phyloP scores from a whole-genome alignment of 164 flowering plant genomes.

The Kalanchoe fedtschenkoi region DNA sequence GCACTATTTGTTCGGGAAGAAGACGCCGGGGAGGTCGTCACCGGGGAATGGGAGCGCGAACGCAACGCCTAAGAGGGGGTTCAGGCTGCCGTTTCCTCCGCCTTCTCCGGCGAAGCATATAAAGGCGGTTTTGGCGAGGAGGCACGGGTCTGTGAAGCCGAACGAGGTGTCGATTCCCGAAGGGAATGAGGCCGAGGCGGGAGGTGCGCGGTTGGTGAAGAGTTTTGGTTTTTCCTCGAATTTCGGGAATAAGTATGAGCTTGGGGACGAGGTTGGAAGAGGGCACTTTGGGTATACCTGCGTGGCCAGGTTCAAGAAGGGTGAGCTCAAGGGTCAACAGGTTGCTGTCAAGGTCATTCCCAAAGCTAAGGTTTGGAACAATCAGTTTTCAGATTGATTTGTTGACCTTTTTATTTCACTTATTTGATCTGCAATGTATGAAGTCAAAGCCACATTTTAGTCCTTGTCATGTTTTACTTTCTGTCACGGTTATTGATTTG shows the following conservation, averaged over 20 bases:
- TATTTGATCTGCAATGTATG: not conserved
- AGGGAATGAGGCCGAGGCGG: conserved; percentile 37
- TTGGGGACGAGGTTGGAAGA: conserved; percentile 78
- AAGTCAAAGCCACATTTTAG: too few relatives aligned
- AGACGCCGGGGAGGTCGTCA: conserved; percentile 69
- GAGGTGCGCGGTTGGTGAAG: conserved; percentile 45
- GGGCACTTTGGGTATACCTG: conserved; percentile 91
- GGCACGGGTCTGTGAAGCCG: conserved; percentile 80
- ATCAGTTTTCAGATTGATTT: not conserved
- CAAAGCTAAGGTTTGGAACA: conserved; percentile 45
- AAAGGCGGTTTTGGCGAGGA: conserved; percentile 48
- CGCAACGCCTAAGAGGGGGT: conserved; percentile 67
- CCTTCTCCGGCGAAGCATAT: conserved; percentile 97
- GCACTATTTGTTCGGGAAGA: conserved; percentile 55
- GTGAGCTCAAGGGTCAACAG: conserved; percentile 60
- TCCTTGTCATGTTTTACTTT: not conserved
- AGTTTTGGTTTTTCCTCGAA: conserved; percentile 75
- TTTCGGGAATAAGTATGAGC: conserved; percentile 60
- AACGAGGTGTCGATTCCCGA: conserved; percentile 67
- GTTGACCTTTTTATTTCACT: not conserved
- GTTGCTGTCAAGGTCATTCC: conserved; percentile 84
- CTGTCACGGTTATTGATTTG: not conserved
- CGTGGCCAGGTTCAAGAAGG: conserved; percentile 57
- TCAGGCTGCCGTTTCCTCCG: conserved; percentile 69
- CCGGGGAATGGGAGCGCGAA: conserved; percentile 32